A percentile compares a stretch with the other conserved stretches of the same genome.
Evolutionary conservation across 129 eudicot species (phyloP).

Genomic region (Escallonia rubra): DNA sequence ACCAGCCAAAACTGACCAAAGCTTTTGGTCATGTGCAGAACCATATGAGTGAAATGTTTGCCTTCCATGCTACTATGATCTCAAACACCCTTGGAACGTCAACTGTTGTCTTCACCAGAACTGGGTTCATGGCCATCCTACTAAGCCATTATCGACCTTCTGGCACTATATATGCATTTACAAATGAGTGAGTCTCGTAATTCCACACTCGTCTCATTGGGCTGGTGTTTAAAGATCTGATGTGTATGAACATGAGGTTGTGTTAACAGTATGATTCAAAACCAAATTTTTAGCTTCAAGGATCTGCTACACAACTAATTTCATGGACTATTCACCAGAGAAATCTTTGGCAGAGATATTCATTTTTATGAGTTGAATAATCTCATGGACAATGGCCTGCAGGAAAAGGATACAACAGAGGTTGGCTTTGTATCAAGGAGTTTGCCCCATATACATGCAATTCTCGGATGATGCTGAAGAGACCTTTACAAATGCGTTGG

Average conservation of each 20-base stretch:
- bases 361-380: neutral
- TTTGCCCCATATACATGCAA: slow-evolving; percentile 81
- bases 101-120: slow-evolving; percentile 89
- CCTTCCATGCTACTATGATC: slow-evolving; percentile 95
- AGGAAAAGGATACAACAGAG: slow-evolving; percentile 92
- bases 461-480: slow-evolving; percentile 87
- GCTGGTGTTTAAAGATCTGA: neutral
- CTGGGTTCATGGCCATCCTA: slow-evolving; percentile 83
- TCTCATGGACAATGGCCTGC: slow-evolving; percentile 21
- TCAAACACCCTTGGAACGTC: slow-evolving; percentile 97
- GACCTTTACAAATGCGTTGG: slow-evolving; percentile 70
- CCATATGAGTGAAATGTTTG: slow-evolving; percentile 98
- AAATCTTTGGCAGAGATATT: neutral
- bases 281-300: neutral
- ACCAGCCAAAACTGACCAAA: slow-evolving; percentile 5
- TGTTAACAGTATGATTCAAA: neutral
- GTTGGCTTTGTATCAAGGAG: slow-evolving; percentile 94
- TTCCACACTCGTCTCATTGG: neutral
- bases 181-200: slow-evolving; percentile 71
- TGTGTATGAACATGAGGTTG: neutral
- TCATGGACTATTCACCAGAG: neutral
- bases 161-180: slow-evolving; percentile 95
- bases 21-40: slow-evolving; percentile 54
- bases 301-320: neutral
- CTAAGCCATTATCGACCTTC: slow-evolving; percentile 95